phyloP scores from a whole-genome alignment of 441 rosid genomes.

The Populus hybrid region DNA sequence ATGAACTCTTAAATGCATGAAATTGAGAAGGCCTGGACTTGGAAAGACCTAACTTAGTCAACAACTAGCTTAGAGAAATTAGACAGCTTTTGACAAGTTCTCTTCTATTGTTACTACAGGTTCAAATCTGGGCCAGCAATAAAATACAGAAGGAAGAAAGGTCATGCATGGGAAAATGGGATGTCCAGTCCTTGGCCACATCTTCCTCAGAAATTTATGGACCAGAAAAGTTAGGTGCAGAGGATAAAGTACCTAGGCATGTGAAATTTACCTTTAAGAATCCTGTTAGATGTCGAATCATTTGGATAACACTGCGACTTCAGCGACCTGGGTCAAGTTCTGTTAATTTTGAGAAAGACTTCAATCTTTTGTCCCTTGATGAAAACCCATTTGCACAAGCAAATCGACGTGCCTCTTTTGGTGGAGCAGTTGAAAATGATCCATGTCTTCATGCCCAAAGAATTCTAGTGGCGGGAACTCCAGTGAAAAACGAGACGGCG shows the following conservation, averaged over 20 bases:
- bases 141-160: constrained; percentile 79
- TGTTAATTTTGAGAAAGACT: constrained; percentile 64
- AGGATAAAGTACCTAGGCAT: constrained; percentile 74
- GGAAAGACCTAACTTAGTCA: not conserved
- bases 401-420: constrained; percentile 76
- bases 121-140: constrained; percentile 98
- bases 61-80: not conserved
- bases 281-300: constrained; percentile 79
- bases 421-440: constrained; percentile 65
- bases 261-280: constrained; percentile 69
- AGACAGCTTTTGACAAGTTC: constrained; percentile 12
- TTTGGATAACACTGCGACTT: constrained; percentile 80
- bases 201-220: constrained; percentile 77
- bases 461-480: constrained; percentile 66
- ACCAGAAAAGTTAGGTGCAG: constrained; percentile 53
- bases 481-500: constrained; percentile 46
- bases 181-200: constrained; percentile 60
- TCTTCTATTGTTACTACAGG: constrained; percentile 40
- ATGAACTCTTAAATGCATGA: not conserved
- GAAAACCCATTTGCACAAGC: constrained; percentile 87
- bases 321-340: constrained; percentile 85
- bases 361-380: constrained; percentile 72
- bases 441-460: constrained; percentile 92
- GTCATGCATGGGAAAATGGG: constrained; percentile 91
- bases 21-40: not conserved